Evolutionary conservation across 192 early-diverging fungal genomes (phyloP).

Genomic region (Backusella tuberculispora): DNA sequence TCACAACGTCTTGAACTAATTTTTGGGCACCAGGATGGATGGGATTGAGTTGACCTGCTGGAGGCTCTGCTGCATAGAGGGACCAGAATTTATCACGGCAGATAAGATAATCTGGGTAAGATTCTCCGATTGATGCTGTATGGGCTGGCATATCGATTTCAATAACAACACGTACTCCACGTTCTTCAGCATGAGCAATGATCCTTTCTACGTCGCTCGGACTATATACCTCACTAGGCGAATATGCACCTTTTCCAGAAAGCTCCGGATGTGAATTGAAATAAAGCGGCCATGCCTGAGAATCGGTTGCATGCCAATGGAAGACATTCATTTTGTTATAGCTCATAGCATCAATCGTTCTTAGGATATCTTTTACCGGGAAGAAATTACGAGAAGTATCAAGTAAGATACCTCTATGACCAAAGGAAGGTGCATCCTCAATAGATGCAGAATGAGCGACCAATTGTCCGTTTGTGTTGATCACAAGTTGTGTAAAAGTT

Average conservation of each 20-base stretch:
- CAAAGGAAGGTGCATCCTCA: conserved; percentile 61
- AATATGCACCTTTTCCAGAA: conserved; percentile 65
- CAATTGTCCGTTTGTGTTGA: conserved; percentile 42
- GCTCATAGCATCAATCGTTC: conserved; percentile 70
- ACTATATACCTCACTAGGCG: conserved; percentile 64
- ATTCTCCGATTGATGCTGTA: conserved; percentile 49
- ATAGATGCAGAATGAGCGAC: conserved; percentile 64
- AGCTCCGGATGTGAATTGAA: conserved; percentile 65
- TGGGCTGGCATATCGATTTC: conserved; percentile 90
- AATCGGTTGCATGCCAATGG: conserved; percentile 77
- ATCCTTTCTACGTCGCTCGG: conserved; percentile 66
- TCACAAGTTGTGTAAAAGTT: conserved; percentile 73
- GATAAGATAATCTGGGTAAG: conserved; percentile 58
- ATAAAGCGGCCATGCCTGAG: conserved; percentile 74
- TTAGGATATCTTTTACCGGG: conserved; percentile 54
- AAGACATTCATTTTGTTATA: conserved; percentile 79
- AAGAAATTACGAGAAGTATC: conserved; percentile 75
- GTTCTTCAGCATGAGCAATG: conserved; percentile 67
- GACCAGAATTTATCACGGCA: conserved; percentile 65
- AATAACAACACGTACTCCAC: conserved; percentile 81
- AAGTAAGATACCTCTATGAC: conserved; percentile 69
- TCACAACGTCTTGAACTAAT: conserved; percentile 61
- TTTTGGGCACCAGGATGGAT: conserved; percentile 60
- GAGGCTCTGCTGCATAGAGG: conserved; percentile 74
- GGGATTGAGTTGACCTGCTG: conserved; percentile 81